phyloP scores from a whole-genome alignment of 2,329 filamentous ascomycete genomes.

The Dothiorella sarmentorum region DNA sequence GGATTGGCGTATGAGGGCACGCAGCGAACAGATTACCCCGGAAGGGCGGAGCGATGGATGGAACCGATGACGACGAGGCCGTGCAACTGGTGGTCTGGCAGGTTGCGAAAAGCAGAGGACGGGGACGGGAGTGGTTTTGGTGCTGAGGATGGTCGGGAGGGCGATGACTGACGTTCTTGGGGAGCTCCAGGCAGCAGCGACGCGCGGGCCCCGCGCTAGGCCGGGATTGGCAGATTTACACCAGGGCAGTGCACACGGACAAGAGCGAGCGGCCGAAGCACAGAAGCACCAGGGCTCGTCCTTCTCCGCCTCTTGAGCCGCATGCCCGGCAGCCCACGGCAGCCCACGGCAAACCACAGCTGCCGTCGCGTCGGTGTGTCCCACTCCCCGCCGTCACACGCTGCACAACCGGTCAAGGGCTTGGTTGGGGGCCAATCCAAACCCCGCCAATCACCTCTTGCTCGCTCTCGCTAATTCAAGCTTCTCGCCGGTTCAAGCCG shows the following conservation, averaged over 20 bases:
- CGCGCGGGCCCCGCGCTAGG: background rate
- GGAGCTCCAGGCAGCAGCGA: conserved; percentile 5
- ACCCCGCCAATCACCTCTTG: background rate
- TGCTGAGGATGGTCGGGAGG: background rate
- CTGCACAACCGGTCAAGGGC: background rate
- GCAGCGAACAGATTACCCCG: background rate
- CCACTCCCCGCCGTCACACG: background rate
- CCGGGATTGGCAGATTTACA: background rate
- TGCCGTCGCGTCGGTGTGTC: no score
- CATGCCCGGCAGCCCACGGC: background rate
- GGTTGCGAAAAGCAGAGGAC: background rate
- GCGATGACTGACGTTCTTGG: background rate
- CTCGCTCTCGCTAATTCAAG: background rate
- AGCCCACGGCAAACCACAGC: no score
- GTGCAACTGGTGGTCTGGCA: conserved; percentile 12
- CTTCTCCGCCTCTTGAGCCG: conserved; percentile 3
- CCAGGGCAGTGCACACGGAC: conserved; percentile 8
- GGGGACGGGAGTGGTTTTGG: conserved; percentile 17
- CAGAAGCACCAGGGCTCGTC: background rate
- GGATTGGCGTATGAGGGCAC: conserved; percentile 11
- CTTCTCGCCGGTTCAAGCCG: background rate
- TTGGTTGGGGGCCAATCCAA: background rate
- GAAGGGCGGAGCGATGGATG: background rate
- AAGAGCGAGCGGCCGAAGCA: conserved; percentile 3
- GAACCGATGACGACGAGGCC: conserved; percentile 19